Evolutionary conservation across 208 protist genomes (phyloP).

Genomic region (Leishmania martiniquensis): DNA sequence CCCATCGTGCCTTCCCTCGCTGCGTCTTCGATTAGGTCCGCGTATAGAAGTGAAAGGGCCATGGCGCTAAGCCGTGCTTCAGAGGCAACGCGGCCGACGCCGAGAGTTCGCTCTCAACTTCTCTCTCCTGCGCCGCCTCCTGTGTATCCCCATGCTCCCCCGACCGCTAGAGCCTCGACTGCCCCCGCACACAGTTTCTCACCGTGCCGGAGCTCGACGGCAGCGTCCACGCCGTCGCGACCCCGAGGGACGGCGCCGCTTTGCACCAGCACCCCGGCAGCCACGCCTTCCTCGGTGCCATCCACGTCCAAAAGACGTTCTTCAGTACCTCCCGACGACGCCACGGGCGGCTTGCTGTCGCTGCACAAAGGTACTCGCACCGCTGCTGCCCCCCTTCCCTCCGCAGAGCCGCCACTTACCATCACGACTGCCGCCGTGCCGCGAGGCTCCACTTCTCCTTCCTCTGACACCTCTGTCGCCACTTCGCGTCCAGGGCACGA

Average conservation of each 20-base stretch:
- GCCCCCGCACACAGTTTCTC: not conserved
- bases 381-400: not conserved
- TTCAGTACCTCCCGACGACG: not conserved
- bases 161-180: not conserved
- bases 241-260: not conserved
- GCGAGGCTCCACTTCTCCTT: constrained; percentile 1
- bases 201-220: constrained; percentile 5
- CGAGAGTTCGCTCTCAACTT: not conserved
- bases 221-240: constrained; percentile 4
- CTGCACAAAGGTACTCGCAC: not conserved
- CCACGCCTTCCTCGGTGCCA: constrained; percentile 5
- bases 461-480: not conserved
- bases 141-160: not conserved
- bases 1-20: constrained; percentile 1
- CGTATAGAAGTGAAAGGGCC: not conserved
- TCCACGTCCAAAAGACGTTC: not conserved
- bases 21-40: constrained; percentile 6
- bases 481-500: not conserved
- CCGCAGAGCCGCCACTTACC: not conserved
- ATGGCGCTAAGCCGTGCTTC: not conserved
- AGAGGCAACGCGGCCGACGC: not conserved
- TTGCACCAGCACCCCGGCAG: not conserved
- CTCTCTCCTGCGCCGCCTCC: constrained; percentile 7
- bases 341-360: not conserved
- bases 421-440: not conserved